phyloP scores from a whole-genome alignment of 495 filamentous ascomycete species.

The Neurospora africana region DNA sequence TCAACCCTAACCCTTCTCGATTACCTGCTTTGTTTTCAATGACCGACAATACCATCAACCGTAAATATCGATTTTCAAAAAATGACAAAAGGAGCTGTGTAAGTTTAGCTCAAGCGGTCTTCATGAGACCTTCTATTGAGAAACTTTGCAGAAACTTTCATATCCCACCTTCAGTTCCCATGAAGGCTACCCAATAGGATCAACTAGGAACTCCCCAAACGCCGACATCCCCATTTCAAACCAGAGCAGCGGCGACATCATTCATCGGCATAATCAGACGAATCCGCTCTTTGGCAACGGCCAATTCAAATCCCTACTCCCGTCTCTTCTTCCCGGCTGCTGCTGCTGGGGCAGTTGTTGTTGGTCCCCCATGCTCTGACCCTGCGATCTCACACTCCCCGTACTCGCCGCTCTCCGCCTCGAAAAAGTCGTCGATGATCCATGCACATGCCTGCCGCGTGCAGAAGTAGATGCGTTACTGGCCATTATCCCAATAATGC shows the following conservation, averaged over 20 bases:
- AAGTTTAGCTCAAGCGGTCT: not conserved
- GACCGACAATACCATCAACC: not conserved
- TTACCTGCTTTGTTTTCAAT: not conserved
- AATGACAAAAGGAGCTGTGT: not conserved
- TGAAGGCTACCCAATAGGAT: not conserved
- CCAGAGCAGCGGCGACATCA: too few species aligned
- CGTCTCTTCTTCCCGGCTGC: not conserved
- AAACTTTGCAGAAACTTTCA: not conserved
- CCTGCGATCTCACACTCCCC: not conserved
- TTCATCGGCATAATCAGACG: not conserved
- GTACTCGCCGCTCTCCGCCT: not conserved
- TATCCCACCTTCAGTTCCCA: not conserved
- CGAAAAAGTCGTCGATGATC: not conserved
- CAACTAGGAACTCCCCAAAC: not conserved
- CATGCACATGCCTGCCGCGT: not conserved
- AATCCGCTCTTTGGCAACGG: not conserved
- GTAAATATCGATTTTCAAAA: not conserved
- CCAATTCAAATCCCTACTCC: constrained; percentile 6
- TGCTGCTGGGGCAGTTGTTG: not conserved
- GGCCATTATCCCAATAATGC: not conserved
- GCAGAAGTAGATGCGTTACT: not conserved
- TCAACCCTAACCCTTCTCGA: not conserved
- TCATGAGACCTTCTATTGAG: not conserved
- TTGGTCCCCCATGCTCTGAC: not conserved
- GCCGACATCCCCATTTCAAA: not conserved